Base-by-base conservation (phyloP, 129 eudicot genomes). In the Flaveria brownii region DNA sequence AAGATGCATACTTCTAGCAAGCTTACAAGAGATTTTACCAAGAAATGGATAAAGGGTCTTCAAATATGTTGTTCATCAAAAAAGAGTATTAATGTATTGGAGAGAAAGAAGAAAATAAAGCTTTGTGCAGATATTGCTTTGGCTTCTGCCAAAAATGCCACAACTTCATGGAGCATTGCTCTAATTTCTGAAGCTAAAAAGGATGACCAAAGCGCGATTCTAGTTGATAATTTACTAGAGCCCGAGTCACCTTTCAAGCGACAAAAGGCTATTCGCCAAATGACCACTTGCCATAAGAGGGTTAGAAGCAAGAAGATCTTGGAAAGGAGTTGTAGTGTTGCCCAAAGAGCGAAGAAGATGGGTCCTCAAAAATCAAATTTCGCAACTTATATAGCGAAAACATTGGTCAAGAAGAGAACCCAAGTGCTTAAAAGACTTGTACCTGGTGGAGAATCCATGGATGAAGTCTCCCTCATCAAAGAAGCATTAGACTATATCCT, bases 61-160 rank as follows among this genome's bases (percentile, higher is more conserved):
- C 80, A 86, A 77, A 80, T 70, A 74, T 90, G 82, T 67, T 80
- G 64, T 23, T 56, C 83, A 22, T 77, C 82, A 82, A 88, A 85
- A 61, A 80, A 84, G 65, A 61, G 85, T 10, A 90, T 92, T 92
- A 76, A 77, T 54, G 56, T 90, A 20, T 7, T 75, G 51, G 92
- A 90, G 57, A 83, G 96, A 69, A 90, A 90, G 57, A 90, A 81
- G 68, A 92, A 86, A 30, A 90, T 92, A 57, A 90, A 90, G 75
- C 75, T 88, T 47, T 81, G 96, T 6, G 91, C 98, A 15, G 98
- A 92, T 51, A 80, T 90, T n/a, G 98, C 98, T 46, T 83, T 92
- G 74, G 97, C 97, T 76, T 85, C 90, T 43, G 85, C 98, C 16
- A 86, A 83, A 81, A 75, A 59, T 13, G 63, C 66, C 9, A 17